Base-by-base conservation (phyloP, 192 early-diverging fungal genomes). In the Podila epigama region DNA sequence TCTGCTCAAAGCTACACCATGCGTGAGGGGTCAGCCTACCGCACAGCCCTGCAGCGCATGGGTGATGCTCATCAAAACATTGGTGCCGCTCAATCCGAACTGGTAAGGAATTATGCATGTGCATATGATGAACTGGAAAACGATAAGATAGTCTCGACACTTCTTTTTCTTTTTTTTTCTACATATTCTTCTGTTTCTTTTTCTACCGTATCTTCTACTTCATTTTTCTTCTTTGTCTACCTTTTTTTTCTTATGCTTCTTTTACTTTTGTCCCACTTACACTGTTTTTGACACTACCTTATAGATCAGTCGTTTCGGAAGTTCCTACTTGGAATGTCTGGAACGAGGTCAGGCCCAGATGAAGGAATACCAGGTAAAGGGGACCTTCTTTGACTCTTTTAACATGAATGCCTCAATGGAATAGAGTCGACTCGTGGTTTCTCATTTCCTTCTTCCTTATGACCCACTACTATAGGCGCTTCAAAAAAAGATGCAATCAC, bases 401-500 rank as follows among this genome's bases (percentile, higher is more conserved):
- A n/a, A n/a, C n/a, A n/a, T n/a, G n/a, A n/a, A n/a, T n/a, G n/a
- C n/a, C n/a, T n/a, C n/a, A n/a, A n/a, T n/a, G n/a, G n/a, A n/a
- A n/a, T n/a, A n/a, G n/a, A n/a, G n/a, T n/a, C n/a, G n/a, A n/a
- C n/a, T n/a, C n/a, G n/a, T n/a, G n/a, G n/a, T n/a, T n/a, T n/a
- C n/a, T n/a, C n/a, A n/a, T 48, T 22, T 22, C 44, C 25, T 7
- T 0, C 44, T 20, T 44, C 9, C 44, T 22, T 84, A 81, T 56
- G 59, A 68, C 53, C 75, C 90, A 33, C 71, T 81, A 52, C 68
- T 81, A 58, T 72, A 89, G 57, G 58, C 83, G 20, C 64, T 96
- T 60, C 90, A 95, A 68, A 92, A 88, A 72, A 98, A 97, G 81
- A 84, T 97, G 8, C 93, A 95, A 52, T 89, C 92, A 60, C 85